Evolutionary conservation across 192 early-diverging fungal species (phyloP).

Genomic region (Coemansia sp.): DNA sequence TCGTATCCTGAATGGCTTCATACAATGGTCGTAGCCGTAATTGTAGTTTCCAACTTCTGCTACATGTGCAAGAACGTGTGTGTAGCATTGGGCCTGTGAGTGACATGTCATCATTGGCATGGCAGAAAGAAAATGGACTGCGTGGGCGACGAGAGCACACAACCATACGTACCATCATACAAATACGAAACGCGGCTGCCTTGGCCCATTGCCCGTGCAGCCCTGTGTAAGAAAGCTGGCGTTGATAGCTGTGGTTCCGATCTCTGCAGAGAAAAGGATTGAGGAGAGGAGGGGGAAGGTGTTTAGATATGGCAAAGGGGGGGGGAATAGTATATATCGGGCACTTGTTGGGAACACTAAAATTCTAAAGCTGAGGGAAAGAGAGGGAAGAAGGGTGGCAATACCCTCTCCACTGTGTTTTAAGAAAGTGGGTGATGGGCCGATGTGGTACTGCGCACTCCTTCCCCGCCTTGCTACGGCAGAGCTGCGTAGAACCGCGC

Average conservation of each 20-base stretch:
- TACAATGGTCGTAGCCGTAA: constrained; percentile 90
- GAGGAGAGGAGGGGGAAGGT: not conserved
- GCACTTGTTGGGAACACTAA: not conserved
- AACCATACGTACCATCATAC: constrained; percentile 42
- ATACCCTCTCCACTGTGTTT: not conserved
- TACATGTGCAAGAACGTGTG: constrained; percentile 9
- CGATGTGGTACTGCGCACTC: not conserved
- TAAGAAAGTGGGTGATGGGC: not conserved
- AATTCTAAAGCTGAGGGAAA: not conserved
- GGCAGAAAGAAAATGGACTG: not conserved
- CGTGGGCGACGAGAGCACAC: too few relatives aligned
- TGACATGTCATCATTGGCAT: not conserved
- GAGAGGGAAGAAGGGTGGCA: not conserved
- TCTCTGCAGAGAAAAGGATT: not conserved
- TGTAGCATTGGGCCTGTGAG: not conserved
- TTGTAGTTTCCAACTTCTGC: constrained; percentile 74
- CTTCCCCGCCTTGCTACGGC: not conserved
- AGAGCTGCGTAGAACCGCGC: not conserved
- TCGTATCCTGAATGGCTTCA: constrained; percentile 97
- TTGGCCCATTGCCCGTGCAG: constrained; percentile 6
- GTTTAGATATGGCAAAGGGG: not conserved
- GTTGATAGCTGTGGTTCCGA: not conserved
- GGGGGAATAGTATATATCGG: not conserved
- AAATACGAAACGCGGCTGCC: constrained; percentile 58
- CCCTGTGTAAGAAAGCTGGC: not conserved